Evolutionary conservation across 345 rosid genomes (phyloP), one percentile per base, ranked within the genome.

Genomic region (Kernera saxatilis): DNA sequence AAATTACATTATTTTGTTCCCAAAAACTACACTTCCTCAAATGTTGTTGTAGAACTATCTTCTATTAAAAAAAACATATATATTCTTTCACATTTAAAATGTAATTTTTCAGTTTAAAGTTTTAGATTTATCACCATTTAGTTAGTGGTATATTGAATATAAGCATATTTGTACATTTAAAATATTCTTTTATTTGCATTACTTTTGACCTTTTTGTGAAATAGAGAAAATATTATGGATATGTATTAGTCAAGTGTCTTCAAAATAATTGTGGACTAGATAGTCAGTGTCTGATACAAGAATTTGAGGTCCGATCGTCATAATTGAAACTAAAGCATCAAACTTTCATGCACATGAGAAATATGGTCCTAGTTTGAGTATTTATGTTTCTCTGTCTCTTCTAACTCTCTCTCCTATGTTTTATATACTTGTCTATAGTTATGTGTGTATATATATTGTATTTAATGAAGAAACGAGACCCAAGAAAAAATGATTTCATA

Each of bases 281-380:
- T 23, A 11, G 17, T 41, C 39, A 27, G 29, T 33, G 41, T 60
- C n/a, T n/a, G n/a, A 22, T 14, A 9, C 26, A 65, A 36, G 51
- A 26, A 40, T 36, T 57, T 56, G 39, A 35, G 36, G 22, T 62
- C 33, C 39, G 22, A 11, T 59, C 25, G 51, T 45, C 36, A 44
- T 30, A 27, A 64, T 18, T 64, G 32, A 37, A 39, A 50, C 21
- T 15, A 73, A 73, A 66, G 72, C 61, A 58, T 50, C 77, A 66
- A 66, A 73, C 60, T 67, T 74, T 51, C 62, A 66, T 57, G 77
- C 54, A 74, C 44, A 56, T 73, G 12, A 21, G 11, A 65, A 40
- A 46, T 13, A 73, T 68, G 57, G 72, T 73, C 72, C 71, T 74
- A 23, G 41, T 53, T 49, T 48, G 19, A 58, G 67, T 74, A 40